Percentiles rank a stretch among this genome's conserved stretches.
Conservation (phyloP, 1,284 basidiomycete species). For the Ceratobasidium sp. region DNA sequence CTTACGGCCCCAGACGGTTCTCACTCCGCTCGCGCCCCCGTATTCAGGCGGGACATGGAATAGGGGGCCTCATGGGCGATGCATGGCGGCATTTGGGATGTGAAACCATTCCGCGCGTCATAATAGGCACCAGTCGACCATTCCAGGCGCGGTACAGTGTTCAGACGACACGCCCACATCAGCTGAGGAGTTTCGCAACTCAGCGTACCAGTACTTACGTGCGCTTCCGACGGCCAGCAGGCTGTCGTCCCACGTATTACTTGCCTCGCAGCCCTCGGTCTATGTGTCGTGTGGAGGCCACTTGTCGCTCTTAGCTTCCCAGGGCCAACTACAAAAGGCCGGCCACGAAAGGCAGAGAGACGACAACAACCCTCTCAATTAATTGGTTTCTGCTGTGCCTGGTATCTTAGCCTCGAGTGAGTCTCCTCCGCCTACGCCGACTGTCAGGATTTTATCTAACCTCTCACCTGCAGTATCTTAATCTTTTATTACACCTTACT, state of each 20-base stretch:
- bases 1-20: background rate
- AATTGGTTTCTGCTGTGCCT: constrained; percentile 50
- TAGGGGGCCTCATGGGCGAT: constrained; percentile 38
- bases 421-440: background rate
- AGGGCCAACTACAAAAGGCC: constrained; percentile 26
- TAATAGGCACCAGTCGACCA: constrained; percentile 38
- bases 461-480: constrained; percentile 28
- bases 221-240: constrained; percentile 28
- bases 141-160: constrained; percentile 33
- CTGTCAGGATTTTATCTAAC: constrained; percentile 46
- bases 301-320: background rate
- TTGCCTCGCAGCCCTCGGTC: constrained; percentile 27
- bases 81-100: constrained; percentile 34
- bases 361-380: constrained; percentile 47
- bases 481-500: constrained; percentile 24
- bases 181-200: constrained; percentile 40
- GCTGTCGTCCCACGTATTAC: constrained; percentile 36
- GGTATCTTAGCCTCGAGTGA: constrained; percentile 55
- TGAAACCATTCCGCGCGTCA: constrained; percentile 41
- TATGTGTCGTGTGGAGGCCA: constrained; percentile 14
- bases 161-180: constrained; percentile 34
- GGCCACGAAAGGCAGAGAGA: background rate
- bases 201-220: constrained; percentile 26
- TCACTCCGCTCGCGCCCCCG: constrained; percentile 37
- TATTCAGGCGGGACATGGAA: constrained; percentile 31